Percentiles rank a stretch among this genome's conserved stretches.
Conservation (phyloP, 2,329 filamentous ascomycete species). For the Diaporthe nobilis region DNA sequence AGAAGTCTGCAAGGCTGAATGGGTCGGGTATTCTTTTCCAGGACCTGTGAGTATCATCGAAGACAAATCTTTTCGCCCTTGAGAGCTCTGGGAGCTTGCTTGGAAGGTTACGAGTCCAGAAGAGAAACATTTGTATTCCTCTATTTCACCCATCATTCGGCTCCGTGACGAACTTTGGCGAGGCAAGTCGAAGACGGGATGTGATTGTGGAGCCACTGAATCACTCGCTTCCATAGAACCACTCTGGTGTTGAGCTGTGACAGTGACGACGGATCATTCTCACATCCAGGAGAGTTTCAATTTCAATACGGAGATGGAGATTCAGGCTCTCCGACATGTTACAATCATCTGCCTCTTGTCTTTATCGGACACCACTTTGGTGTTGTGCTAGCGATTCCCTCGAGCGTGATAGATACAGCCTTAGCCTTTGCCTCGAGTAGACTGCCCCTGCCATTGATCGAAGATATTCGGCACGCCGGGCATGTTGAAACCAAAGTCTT, state of each 20-base stretch:
- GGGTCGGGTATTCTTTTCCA: too few relatives aligned
- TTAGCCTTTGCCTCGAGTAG: not conserved
- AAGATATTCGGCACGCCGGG: too few relatives aligned
- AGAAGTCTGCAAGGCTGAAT: too few relatives aligned
- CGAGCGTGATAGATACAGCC: not conserved
- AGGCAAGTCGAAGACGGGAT: too few relatives aligned
- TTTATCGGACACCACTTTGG: not conserved
- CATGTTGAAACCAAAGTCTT: not conserved
- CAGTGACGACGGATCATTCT: not conserved
- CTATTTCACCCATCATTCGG: not conserved
- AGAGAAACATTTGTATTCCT: not conserved
- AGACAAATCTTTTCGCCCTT: too few relatives aligned
- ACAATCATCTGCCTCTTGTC: too few relatives aligned
- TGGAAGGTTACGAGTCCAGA: too few relatives aligned
- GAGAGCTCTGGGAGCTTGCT: too few relatives aligned
- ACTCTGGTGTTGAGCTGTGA: not conserved
- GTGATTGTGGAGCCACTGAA: not conserved
- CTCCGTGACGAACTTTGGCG: not conserved
- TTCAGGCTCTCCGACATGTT: too few relatives aligned
- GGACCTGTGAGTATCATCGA: too few relatives aligned
- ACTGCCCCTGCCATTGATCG: too few relatives aligned
- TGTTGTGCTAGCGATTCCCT: not conserved
- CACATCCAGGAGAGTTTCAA: not conserved
- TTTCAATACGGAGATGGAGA: fast-evolving
- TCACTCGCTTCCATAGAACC: not conserved